These are phyloP conservation scores for Aquilaria sinensis DNA, from an alignment of 345 rosid species.

Conservation along the genomic window DNA sequence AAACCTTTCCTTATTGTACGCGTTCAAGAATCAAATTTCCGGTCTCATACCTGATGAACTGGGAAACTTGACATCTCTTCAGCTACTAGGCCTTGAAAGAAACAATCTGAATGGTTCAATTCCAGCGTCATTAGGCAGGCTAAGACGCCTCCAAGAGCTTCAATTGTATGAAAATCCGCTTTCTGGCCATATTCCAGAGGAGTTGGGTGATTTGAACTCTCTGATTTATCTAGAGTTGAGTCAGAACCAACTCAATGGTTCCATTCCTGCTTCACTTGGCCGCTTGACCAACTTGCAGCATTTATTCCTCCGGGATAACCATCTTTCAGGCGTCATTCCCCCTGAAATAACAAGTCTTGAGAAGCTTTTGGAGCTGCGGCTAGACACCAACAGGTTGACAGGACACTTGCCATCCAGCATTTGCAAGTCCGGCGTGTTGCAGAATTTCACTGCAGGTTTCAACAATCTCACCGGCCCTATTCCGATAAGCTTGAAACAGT, in stretches of 20 bases:
- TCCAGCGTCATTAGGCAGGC: constrained; percentile 17
- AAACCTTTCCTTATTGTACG: no score
- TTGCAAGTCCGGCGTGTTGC: constrained; percentile 11
- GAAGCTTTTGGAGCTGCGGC: neutral
- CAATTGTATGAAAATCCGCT: constrained; percentile 13
- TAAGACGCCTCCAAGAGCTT: neutral
- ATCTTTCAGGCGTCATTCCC: constrained; percentile 22
- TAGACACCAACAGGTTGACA: constrained; percentile 12
- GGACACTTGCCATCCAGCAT: constrained; percentile 18
- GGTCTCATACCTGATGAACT: constrained; percentile 19
- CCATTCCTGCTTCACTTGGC: constrained; percentile 19
- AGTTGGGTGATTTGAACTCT: constrained; percentile 6
- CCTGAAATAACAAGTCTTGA: neutral
- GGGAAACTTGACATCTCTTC: constrained; percentile 18
- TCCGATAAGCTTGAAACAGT: constrained; percentile 27
- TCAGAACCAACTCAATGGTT: constrained; percentile 19
- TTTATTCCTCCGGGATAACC: neutral
- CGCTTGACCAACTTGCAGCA: constrained; percentile 6
- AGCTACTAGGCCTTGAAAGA: neutral
- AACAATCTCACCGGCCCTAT: constrained; percentile 22
- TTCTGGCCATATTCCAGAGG: constrained; percentile 19
- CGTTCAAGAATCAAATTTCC: no score
- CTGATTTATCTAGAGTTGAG: constrained; percentile 20
- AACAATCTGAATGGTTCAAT: constrained; percentile 21
- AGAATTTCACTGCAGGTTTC: neutral